Evolutionary conservation across 2,329 filamentous ascomycete species (phyloP), one percentile per base, ranked within the genome.

Genomic region (Bipolaris gigantea): DNA sequence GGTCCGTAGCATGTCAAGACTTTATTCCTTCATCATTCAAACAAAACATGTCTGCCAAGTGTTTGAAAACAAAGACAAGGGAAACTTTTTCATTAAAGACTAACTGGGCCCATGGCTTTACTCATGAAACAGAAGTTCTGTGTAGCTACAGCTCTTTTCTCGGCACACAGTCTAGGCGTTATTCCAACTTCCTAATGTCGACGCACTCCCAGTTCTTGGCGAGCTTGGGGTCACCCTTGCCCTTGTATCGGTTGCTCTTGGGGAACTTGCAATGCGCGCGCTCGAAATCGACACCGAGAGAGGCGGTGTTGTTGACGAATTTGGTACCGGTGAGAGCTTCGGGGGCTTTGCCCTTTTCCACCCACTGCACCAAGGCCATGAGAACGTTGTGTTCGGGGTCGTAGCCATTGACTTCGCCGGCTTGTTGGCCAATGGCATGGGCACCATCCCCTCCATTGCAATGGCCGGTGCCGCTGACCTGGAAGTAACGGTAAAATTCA

Each of bases 381-480:
- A 83, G 63, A 0, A 81, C 71, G 19, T 83, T 83, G 19, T 76
- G 63, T 5, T 75, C 62, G 0, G 75, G 71, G 15, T 78, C 71
- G 10, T 66, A 43, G 19, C 69, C 66, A 10, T 65, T 61, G 2
- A 62, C 40, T 16, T 60, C 58, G 4, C 36, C 38, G n/a, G 40
- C 32, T 7, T 27, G 27, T 47, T 74, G 71, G 2, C 73, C 73
- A 35, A 75, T 71, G 7, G 56, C 65, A 42, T 65, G 68, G 1
- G 80, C 81, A 1, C 81, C 81, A 1, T 68, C 70, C 6, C 83
- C 82, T 5, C 77, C 76, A 30, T 55, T 57, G 62, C 82, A 84
- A 65, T 84, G 82, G 2, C 67, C 73, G 72, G 82, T 80, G 6
- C 82, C 83, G 53, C 66, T 79, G 65, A 79, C 79, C 30, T 75